These are phyloP conservation scores for Bidens hawaiensis DNA, from an alignment of 140 eudicot genomes.

Conservation along the genomic window DNA sequence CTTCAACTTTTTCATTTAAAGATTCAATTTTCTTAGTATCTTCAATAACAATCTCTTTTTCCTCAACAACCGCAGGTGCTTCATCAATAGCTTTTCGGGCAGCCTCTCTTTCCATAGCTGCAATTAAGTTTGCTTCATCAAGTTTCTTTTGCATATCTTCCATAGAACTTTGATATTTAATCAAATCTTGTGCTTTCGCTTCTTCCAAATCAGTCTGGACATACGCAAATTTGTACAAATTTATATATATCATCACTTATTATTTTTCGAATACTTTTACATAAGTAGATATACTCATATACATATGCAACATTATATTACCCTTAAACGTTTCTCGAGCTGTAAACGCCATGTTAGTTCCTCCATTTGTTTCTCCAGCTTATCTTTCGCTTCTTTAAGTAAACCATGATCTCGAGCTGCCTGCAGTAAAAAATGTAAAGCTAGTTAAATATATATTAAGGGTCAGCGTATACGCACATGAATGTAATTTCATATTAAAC, in stretches of 20 bases:
- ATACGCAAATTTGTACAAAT: not conserved
- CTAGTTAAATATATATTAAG: not conserved
- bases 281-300: not conserved
- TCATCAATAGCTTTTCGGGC: constrained; percentile 90
- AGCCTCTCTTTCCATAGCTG: constrained; percentile 77
- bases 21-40: constrained; percentile 81
- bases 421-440: constrained; percentile 40
- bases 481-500: constrained; percentile 4
- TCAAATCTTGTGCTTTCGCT: constrained; percentile 69
- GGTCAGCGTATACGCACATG: not conserved
- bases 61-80: constrained; percentile 91
- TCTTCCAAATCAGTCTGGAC: constrained; percentile 93
- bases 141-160: constrained; percentile 65
- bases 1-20: constrained; percentile 47
- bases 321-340: constrained; percentile 94
- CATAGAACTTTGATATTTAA: constrained; percentile 55
- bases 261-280: constrained; percentile 7
- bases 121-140: constrained; percentile 69
- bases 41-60: constrained; percentile 76
- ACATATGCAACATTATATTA: constrained; percentile 26
- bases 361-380: constrained; percentile 94
- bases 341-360: constrained; percentile 98
- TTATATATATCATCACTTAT: too few relatives aligned
- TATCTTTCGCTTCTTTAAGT: constrained; percentile 94
- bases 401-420: constrained; percentile 97